Base-by-base conservation (phyloP, 164 flowering plant species). In the Annona cherimola region DNA sequence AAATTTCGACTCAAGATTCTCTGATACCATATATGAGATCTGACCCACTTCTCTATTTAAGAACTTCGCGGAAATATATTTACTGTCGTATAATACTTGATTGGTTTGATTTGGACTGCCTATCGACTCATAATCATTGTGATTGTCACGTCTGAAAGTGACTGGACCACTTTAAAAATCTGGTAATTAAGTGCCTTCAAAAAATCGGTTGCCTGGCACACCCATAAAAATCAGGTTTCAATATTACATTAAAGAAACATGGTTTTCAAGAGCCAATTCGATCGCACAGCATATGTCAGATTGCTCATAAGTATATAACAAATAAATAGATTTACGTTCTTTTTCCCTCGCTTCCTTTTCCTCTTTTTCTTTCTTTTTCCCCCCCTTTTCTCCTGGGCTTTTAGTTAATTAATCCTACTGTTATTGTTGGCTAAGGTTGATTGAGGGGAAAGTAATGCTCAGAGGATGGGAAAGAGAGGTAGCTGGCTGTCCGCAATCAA, bases 401-500 rank as follows among this genome's bases (percentile, higher is more conserved):
- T 18, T 41, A 70, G 42, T 70, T 42, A 4, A 41, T 12, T 55
- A 44, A 69, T 18, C 2, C 50, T 4, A 42, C 45, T 44, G 45
- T 50, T 40, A 11, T 72, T 14, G 6, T 63, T 61, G 9, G 50
- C 44, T 26, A 40, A 43, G 57, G 12, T 19, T 61, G 18, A 46
- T 7, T 44, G 26, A 20, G 42, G 41, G 19, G 42, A 35, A 18
- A 66, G 67, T 81, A 78, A 89, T 89, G 90, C 83, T 78, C 67
- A 75, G 73, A 76, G 70, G 44, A 92, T 92, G 97, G 94, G 93
- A 42, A 89, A 85, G 88, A 86, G 75, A 80, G 90, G 88, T 57
- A 86, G 88, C 78, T 93, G 98, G 99, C 83, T 93, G 78, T 86
- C 98, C 70, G 94, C 96, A 61, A 87, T 95, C 78, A 95, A 89